A percentile compares a stretch with the other conserved stretches of the same genome.
Conservation (phyloP, 2,329 filamentous ascomycete genomes). For the Fusarium citri region DNA sequence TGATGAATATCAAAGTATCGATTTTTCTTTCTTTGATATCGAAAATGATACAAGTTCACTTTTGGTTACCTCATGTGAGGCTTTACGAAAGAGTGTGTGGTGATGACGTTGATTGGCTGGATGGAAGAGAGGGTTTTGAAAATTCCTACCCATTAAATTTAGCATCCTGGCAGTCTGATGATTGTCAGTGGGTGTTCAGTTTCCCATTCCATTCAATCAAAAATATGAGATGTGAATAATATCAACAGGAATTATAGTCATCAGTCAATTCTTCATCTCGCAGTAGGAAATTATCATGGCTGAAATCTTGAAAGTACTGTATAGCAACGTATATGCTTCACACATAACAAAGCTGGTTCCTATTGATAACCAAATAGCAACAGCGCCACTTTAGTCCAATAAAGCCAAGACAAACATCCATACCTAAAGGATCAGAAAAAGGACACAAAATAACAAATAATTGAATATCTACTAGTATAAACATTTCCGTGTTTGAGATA, state of each 20-base stretch:
- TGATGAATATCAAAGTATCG: conserved; percentile 16
- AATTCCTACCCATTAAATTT: conserved; percentile 23
- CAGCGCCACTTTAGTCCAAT: not conserved
- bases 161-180: conserved; percentile 17
- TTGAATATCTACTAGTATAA: not conserved
- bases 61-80: conserved; percentile 4
- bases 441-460: not conserved
- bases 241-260: not conserved
- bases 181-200: conserved; percentile 26
- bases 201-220: conserved; percentile 1
- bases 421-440: not conserved
- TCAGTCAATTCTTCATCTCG: not conserved
- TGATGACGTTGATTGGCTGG: conserved; percentile 25
- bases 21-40: conserved; percentile 3
- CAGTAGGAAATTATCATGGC: not conserved
- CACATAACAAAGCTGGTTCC: not conserved
- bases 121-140: conserved; percentile 32
- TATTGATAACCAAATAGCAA: conserved; percentile 13
- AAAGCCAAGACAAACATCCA: not conserved
- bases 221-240: not conserved
- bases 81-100: conserved; percentile 25
- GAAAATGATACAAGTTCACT: conserved; percentile 4
- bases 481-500: conserved; percentile 2
- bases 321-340: not conserved
- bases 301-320: not conserved